Conservation (phyloP, 768 basidiomycete genomes). For the Artomyces pyxidatus region DNA sequence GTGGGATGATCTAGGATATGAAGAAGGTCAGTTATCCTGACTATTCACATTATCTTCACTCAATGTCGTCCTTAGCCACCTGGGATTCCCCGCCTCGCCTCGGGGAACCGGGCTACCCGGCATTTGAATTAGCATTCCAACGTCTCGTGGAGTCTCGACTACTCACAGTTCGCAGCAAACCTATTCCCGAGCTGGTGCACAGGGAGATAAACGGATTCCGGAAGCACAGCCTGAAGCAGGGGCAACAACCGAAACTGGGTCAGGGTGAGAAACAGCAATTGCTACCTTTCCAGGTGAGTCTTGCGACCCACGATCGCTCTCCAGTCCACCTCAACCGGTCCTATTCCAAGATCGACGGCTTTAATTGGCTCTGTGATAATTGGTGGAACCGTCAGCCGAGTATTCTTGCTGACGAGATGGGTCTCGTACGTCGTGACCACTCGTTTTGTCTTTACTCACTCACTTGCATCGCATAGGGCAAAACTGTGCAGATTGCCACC, state of each 20-base stretch:
- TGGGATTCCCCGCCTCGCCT: slow-evolving; percentile 84
- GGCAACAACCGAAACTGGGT: slow-evolving; percentile 52
- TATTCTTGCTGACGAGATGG: slow-evolving; percentile 98
- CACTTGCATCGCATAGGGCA: slow-evolving; percentile 42
- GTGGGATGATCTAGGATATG: slow-evolving; percentile 91
- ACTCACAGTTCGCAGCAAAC: slow-evolving; percentile 50
- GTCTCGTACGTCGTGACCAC: slow-evolving; percentile 46
- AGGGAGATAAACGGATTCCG: slow-evolving; percentile 52
- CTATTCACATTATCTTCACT: no score
- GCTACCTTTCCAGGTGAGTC: slow-evolving; percentile 79
- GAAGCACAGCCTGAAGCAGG: slow-evolving; percentile 33
- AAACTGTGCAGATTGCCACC: slow-evolving; percentile 87
- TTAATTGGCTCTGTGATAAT: slow-evolving; percentile 80
- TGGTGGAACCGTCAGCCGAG: slow-evolving; percentile 84
- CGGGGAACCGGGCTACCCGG: slow-evolving; percentile 47
- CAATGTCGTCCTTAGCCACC: slow-evolving; percentile 44
- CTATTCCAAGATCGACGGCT: slow-evolving; percentile 53
- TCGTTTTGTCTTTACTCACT: neutral
- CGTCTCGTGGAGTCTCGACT: slow-evolving; percentile 54
- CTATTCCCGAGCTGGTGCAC: slow-evolving; percentile 34
- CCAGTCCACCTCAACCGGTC: slow-evolving; percentile 1
- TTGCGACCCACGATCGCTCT: neutral
- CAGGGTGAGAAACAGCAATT: slow-evolving; percentile 56
- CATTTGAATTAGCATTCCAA: slow-evolving; percentile 60
- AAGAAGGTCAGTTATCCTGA: slow-evolving; percentile 56